These are phyloP conservation scores for Endogone sp. DNA, from an alignment of 192 early-diverging fungal species.

Conservation along the genomic window DNA sequence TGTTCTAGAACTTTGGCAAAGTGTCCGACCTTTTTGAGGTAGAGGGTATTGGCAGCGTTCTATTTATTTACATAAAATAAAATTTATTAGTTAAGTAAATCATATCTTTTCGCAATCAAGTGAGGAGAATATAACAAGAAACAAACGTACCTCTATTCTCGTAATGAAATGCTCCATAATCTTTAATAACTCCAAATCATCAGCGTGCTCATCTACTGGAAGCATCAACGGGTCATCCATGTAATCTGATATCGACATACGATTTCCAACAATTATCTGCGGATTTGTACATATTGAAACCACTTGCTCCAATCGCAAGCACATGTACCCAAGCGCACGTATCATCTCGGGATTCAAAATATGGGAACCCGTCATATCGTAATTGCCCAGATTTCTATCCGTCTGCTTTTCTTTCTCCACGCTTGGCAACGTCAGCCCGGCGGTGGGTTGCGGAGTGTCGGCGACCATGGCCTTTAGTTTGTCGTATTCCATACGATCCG, in stretches of 20 bases:
- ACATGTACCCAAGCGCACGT: constrained; percentile 38
- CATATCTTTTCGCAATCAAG: neutral
- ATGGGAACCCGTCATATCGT: constrained; percentile 17
- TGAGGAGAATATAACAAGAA: neutral
- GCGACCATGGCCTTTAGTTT: constrained; percentile 14
- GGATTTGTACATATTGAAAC: constrained; percentile 25
- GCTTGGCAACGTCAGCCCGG: neutral
- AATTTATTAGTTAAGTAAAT: neutral
- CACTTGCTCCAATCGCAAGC: constrained; percentile 49
- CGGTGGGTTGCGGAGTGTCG: neutral
- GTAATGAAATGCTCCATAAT: constrained; percentile 52
- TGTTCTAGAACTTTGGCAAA: constrained; percentile 55
- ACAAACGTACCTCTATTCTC: constrained; percentile 50
- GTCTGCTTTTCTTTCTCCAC: neutral
- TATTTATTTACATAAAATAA: constrained; percentile 12
- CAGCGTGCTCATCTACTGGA: constrained; percentile 39
- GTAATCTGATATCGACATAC: neutral
- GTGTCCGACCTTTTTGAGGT: constrained; percentile 48
- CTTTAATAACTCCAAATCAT: constrained; percentile 47
- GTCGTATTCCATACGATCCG: constrained; percentile 39
- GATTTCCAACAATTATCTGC: neutral
- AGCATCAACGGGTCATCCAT: constrained; percentile 20
- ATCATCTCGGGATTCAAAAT: constrained; percentile 36
- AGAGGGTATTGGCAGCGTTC: constrained; percentile 60
- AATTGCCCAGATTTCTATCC: too few species aligned